Base-by-base conservation (phyloP, 345 rosid genomes). In the Salix purpurea region DNA sequence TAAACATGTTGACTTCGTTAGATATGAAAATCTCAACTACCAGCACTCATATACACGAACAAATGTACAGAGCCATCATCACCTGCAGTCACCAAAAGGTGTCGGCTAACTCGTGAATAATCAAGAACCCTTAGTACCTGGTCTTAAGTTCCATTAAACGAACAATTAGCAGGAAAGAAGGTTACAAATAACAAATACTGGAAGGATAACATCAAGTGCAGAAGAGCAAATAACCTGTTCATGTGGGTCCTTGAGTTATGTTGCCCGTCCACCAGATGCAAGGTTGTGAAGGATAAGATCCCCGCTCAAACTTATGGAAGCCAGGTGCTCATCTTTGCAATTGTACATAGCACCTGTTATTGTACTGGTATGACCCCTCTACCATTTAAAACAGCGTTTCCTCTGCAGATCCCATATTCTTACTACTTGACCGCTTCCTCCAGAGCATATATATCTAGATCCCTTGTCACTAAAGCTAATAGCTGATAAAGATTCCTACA, bases 341-440 rank as follows among this genome's bases (percentile, higher is more conserved):
- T 96, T 96, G 90, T 94, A 96, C 91, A 92, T 86, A 52, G 87
- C 97, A 64, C 96, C 93, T 0, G 97, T 92, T 79, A 96, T 90
- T 30, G 94, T 87, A 85, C 83, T 86, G 34, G 88, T 87, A 85
- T 96, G 98, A 80, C 99, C 99, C 89, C 70, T 96, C 85, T 92
- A 85, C 93, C 97, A 87, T 86, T 92, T 96, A 77, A 94, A 90
- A 76, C 99, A 94, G 75, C 93, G 87, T 77, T 90, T 94, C 79
- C 95, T 87, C 85, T 96, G 98, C 81, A 94, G 84, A 86, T 96
- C 99, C 99, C 97, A 96, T 84, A 96, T 91, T 82, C 93, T 94
- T 52, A 96, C 97, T 64, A 89, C 90, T 79, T 90, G 94, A 76
- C 95, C 90, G 80, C 88, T 91, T 78, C 99, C 98, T 60, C 99